phyloP scores from a whole-genome alignment of 2,329 filamentous ascomycete species.

The Colletotrichum simmondsii region DNA sequence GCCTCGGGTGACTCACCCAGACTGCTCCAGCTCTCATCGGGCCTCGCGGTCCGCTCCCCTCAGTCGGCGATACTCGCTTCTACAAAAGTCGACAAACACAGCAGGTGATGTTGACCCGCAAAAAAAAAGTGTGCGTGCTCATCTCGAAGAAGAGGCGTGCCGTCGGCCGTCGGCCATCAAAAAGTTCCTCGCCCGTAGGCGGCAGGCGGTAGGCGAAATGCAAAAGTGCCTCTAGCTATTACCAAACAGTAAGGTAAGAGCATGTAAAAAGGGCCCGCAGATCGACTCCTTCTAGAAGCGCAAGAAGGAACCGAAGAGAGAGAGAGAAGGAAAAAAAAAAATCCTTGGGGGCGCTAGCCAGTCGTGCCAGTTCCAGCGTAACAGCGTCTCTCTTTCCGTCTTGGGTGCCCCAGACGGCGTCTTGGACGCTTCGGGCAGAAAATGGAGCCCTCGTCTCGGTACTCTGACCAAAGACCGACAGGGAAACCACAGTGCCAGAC shows the following conservation, averaged over 20 bases:
- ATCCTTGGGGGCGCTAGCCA: background rate
- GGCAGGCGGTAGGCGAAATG: constrained; percentile 18
- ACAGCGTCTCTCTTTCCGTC: background rate
- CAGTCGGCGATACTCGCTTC: constrained; percentile 4
- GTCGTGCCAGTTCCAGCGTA: background rate
- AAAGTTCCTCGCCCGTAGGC: constrained; percentile 17
- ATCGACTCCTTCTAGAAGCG: constrained; percentile 33
- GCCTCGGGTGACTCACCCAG: background rate
- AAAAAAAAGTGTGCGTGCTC: constrained; percentile 1
- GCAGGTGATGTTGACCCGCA: constrained; percentile 21
- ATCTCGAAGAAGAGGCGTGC: constrained; percentile 12
- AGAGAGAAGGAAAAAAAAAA: background rate
- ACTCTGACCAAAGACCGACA: background rate
- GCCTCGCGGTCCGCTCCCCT: background rate
- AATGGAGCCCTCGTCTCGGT: constrained; percentile 5
- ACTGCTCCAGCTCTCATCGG: background rate
- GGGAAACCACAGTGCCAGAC: constrained; percentile 4
- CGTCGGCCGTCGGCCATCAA: constrained; percentile 8
- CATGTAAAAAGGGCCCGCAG: constrained; percentile 18
- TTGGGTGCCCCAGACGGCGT: constrained; percentile 13
- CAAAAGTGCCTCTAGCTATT: constrained; percentile 31
- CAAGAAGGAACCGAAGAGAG: background rate
- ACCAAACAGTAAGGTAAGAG: constrained; percentile 36
- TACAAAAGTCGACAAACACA: constrained; percentile 29
- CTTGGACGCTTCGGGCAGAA: constrained; percentile 16